Evolutionary conservation across 148 eudicot genomes (phyloP).

Genomic region (Diospyros lotus): DNA sequence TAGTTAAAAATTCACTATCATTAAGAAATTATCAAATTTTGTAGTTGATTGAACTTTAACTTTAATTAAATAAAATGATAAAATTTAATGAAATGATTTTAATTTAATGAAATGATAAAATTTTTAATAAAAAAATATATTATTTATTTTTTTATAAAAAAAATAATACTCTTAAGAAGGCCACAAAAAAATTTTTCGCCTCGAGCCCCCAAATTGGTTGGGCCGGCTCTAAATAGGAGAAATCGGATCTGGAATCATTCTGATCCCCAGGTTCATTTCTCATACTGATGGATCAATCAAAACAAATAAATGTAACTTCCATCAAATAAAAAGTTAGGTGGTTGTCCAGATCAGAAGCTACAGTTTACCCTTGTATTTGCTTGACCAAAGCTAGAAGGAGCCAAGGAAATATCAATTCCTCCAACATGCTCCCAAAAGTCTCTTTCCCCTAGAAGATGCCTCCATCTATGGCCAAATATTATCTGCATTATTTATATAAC

Average conservation of each 20-base stretch:
- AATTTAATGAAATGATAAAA: too few relatives aligned
- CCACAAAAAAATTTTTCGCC: too few relatives aligned
- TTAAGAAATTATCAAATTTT: too few relatives aligned
- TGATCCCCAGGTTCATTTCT: conserved; percentile 5
- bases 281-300: conserved; percentile 5
- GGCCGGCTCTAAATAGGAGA: too few relatives aligned
- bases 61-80: too few relatives aligned
- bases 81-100: too few relatives aligned
- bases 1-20: too few relatives aligned
- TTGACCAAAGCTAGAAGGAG: conserved; percentile 96
- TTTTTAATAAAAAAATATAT: too few relatives aligned
- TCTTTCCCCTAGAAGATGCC: conserved; percentile 89
- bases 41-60: too few relatives aligned
- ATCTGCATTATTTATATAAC: conserved; percentile 48
- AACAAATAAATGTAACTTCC: neutral
- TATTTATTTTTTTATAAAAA: too few relatives aligned
- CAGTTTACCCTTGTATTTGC: conserved; percentile 85
- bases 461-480: conserved; percentile 97
- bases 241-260: neutral
- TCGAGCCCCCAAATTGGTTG: too few relatives aligned
- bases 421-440: conserved; percentile 99
- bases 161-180: too few relatives aligned
- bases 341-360: conserved; percentile 5
- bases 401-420: conserved; percentile 84
- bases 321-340: neutral